Percentiles rank a stretch among this genome's conserved stretches.
These are phyloP conservation scores for Daldinia concentrica DNA, from an alignment of 495 filamentous ascomycete species.

Conservation along the genomic window DNA sequence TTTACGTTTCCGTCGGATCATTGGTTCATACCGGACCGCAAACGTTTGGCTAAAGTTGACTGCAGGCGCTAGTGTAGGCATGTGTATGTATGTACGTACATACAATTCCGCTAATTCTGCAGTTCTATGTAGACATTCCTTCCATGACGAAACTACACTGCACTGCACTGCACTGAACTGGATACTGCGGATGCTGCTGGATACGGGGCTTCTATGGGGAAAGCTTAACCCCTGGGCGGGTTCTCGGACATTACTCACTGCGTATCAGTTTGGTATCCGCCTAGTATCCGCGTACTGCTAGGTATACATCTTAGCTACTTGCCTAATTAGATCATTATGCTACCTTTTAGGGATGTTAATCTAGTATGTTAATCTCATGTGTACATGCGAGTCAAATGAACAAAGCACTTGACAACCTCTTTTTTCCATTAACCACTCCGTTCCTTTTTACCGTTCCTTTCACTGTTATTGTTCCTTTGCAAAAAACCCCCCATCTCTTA, in stretches of 20 bases:
- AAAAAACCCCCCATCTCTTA: background rate
- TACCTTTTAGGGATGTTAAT: slow-evolving; percentile 15
- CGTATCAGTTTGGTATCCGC: background rate
- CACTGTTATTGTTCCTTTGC: slow-evolving; percentile 15
- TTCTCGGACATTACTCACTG: slow-evolving; percentile 36
- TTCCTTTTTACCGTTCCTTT: slow-evolving; percentile 25
- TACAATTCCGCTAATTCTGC: too few species aligned
- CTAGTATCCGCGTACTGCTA: background rate
- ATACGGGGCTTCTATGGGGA: slow-evolving; percentile 21
- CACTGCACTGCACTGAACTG: background rate
- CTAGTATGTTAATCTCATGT: slow-evolving; percentile 20
- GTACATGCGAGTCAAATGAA: slow-evolving; percentile 27
- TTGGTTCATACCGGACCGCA: slow-evolving; percentile 19
- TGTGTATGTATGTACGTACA: background rate
- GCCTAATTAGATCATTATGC: slow-evolving; percentile 37
- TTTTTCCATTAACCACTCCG: slow-evolving; percentile 7
- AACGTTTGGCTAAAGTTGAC: slow-evolving; percentile 18
- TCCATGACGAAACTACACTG: slow-evolving; percentile 23
- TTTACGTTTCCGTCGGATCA: slow-evolving; percentile 1
- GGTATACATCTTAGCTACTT: slow-evolving; percentile 26
- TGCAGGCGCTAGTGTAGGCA: slow-evolving; percentile 2
- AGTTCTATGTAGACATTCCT: slow-evolving; percentile 14
- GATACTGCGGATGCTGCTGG: background rate
- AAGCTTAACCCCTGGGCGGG: slow-evolving; percentile 32
- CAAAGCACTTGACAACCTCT: slow-evolving; percentile 32